A percentile compares a stretch with the other conserved stretches of the same genome.
Conservation (phyloP, 2,329 filamentous ascomycete species). For the Cordyceps pruinosa region DNA sequence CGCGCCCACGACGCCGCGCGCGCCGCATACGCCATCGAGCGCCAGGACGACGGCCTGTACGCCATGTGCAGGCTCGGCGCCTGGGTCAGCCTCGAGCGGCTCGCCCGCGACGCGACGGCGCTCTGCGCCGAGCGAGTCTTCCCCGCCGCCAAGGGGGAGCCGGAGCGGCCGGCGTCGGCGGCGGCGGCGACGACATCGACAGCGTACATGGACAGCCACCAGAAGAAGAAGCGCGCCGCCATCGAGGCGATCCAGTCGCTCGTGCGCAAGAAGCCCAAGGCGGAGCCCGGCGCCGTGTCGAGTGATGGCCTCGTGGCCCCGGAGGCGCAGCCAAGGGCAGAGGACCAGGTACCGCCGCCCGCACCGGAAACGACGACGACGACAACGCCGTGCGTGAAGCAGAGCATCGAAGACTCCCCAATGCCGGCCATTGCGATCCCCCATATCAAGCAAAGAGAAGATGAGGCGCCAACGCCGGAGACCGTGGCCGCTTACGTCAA, state of each 20-base stretch:
- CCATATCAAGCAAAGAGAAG: not conserved
- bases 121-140: constrained; percentile 26
- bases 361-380: not conserved
- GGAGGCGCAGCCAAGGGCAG: not conserved
- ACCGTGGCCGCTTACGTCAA: not conserved
- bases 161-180: constrained; percentile 10
- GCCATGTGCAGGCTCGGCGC: constrained; percentile 60
- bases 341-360: not conserved
- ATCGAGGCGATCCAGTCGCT: constrained; percentile 59
- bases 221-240: constrained; percentile 49
- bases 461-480: not conserved
- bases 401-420: not conserved
- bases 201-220: constrained; percentile 40
- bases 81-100: constrained; percentile 55
- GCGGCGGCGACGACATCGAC: constrained; percentile 29
- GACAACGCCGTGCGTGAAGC: not conserved
- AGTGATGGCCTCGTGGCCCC: not conserved
- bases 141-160: constrained; percentile 16
- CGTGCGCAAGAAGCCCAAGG: constrained; percentile 38
- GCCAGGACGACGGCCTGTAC: constrained; percentile 54
- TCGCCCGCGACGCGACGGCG: constrained; percentile 43
- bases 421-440: not conserved
- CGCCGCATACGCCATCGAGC: constrained; percentile 57
- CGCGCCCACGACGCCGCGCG: constrained; percentile 49
- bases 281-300: not conserved